These are phyloP conservation scores for Multifurca ochricompacta DNA, from an alignment of 768 basidiomycete species.

Conservation along the genomic window DNA sequence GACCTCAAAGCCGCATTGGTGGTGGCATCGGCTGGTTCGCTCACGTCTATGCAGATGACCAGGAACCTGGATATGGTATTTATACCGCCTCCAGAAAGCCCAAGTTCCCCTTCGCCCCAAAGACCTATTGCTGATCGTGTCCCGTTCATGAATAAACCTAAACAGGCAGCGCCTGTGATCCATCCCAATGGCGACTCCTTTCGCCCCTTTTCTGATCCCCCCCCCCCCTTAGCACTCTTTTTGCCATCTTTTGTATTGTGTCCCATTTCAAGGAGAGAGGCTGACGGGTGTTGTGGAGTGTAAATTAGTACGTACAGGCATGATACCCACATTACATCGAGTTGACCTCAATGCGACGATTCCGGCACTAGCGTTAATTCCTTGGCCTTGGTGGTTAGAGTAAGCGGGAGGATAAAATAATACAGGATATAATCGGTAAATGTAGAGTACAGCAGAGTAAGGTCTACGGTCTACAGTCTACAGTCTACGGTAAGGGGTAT, in stretches of 20 bases:
- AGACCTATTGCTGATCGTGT: slow-evolving; percentile 45
- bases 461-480: too few species aligned
- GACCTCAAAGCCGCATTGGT: slow-evolving; percentile 48
- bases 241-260: background rate
- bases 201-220: background rate
- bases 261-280: too few species aligned
- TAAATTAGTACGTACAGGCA: too few species aligned
- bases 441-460: background rate
- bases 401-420: background rate
- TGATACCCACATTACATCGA: too few species aligned
- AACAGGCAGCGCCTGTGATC: background rate
- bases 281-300: too few species aligned
- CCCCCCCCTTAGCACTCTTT: background rate
- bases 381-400: too few species aligned
- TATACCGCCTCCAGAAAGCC: slow-evolving; percentile 39
- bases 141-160: too few species aligned
- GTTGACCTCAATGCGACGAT: too few species aligned
- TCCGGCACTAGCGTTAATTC: too few species aligned
- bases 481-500: slow-evolving; percentile 5
- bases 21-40: slow-evolving; percentile 79
- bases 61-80: slow-evolving; percentile 66
- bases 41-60: slow-evolving; percentile 64
- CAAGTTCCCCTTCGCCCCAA: slow-evolving; percentile 62
- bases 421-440: background rate
- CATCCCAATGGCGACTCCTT: background rate